Evolutionary conservation across 2,329 filamentous ascomycete species (phyloP), one percentile per base, ranked within the genome.

Genomic region (Fusarium sp.): DNA sequence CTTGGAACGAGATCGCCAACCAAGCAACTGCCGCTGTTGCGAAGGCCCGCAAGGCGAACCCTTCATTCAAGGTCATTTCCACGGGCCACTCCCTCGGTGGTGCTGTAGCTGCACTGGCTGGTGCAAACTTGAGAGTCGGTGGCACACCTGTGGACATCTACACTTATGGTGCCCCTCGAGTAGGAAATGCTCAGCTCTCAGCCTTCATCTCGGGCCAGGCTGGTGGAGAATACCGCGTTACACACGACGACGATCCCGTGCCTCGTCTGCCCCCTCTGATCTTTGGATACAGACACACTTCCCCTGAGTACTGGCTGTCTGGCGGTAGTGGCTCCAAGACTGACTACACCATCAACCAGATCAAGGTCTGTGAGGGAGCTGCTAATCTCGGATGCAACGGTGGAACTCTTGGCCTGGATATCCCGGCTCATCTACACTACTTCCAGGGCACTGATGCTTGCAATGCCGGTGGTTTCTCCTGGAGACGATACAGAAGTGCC

Each of bases 41-140:
- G 20, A 59, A 75, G 2, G 86, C 86, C 5, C 75, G 74, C 39
- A 71, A 74, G 2, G 75, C 80, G 27, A 77, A 87, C 77, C 87
- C 88, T 2, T 65, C 61, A 46, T 90, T 84, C 79, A 76, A 76
- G 43, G 73, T 91, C 73, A 75, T 90, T 18, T 76, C 84, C n/a
- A 88, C 88, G 0, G 91, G 90, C 35, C 90, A 92, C 80, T 90
- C 88, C 11, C 85, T 93, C 6, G 90, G 90, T 46, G 90, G 82
- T 25, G 89, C 89, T 9, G 80, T 92, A 4, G 88, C 85, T 37
- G 87, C 85, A 9, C 75, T 93, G 6, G 89, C 83, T 0, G 86
- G 83, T 0, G 86, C 83, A 1, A 82, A 86, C 67, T 78, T 91
- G 20, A 84, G 88, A 45, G 75, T 76, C 8, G 72, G 75, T 11